Percentiles rank a stretch among this genome's conserved stretches.
Evolutionary conservation across 2,329 filamentous ascomycete genomes (phyloP).

Genomic region (Lasiodiplodia hormozganensis): DNA sequence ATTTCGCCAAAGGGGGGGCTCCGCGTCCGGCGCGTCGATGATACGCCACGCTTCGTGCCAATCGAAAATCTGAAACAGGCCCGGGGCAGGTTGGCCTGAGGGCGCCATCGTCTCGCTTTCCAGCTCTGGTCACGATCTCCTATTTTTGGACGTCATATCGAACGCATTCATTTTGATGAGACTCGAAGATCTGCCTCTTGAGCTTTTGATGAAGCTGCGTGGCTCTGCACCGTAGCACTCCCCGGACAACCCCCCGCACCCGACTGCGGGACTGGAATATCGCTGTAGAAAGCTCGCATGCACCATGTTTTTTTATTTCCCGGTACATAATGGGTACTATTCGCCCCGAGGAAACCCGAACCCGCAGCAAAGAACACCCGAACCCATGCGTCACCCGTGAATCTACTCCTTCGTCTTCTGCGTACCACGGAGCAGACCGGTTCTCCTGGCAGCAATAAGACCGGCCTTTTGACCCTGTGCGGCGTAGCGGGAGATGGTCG

Average conservation of each 20-base stretch:
- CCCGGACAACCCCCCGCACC: slow-evolving; percentile 4
- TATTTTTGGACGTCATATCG: slow-evolving; percentile 29
- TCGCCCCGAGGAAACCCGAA: slow-evolving; percentile 30
- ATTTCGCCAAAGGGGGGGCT: slow-evolving; percentile 19
- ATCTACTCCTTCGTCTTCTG: slow-evolving; percentile 95
- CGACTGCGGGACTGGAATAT: slow-evolving; percentile 4
- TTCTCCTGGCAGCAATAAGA: slow-evolving; percentile 99
- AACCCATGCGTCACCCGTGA: slow-evolving; percentile 34
- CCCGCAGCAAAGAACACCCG: slow-evolving; percentile 32
- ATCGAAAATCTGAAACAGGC: slow-evolving; percentile 28
- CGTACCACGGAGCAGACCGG: slow-evolving; percentile 99
- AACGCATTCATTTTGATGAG: slow-evolving; percentile 22
- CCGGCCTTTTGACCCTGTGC: slow-evolving; percentile 99
- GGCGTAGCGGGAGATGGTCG: slow-evolving; percentile 98
- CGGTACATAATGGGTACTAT: slow-evolving; percentile 30
- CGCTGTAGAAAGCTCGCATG: slow-evolving; percentile 28
- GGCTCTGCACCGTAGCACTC: slow-evolving; percentile 12
- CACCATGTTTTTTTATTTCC: slow-evolving; percentile 31
- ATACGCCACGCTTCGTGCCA: slow-evolving; percentile 19
- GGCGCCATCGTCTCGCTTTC: not conserved
- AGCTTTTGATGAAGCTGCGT: slow-evolving; percentile 22
- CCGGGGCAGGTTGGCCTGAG: slow-evolving; percentile 11
- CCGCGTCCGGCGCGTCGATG: slow-evolving; percentile 13
- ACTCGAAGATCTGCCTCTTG: slow-evolving; percentile 18
- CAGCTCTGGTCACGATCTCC: slow-evolving; percentile 17